Base-by-base conservation (phyloP, 2,329 filamentous ascomycete species). In the Elsinoe arachidis region DNA sequence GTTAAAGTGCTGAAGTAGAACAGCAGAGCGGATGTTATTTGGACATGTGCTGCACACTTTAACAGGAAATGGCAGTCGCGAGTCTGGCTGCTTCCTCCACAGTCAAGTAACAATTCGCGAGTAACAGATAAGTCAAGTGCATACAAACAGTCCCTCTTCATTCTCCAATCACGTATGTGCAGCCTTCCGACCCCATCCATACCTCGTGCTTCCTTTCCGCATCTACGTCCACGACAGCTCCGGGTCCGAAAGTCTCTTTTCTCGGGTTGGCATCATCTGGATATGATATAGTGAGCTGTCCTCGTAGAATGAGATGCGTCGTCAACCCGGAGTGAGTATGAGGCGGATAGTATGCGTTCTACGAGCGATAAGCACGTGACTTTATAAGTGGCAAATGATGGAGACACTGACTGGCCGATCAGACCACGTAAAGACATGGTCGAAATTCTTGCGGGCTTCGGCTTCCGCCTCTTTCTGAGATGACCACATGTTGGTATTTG, bases 341-440 rank as follows among this genome's bases (percentile, higher is more conserved):
- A 12, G 86, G 85, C 39, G 76, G 74, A 67, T 89, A 89, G 69
- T 89, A 75, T 26, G 80, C 77, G 67, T 87, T 84, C 61, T 84
- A 87, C 68, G n/a, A 17, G 35, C 33, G 23, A 15, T 56, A 23
- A 59, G 57, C 41, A 52, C 47, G 41, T 51, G 19, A 56, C 49
- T 43, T 53, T 58, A 38, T 53, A 54, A 59, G 57, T 23, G 56
- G 49, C 34, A 43, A 58, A 39, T 12, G 5, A 26, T 4, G 21
- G 26, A 14, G 55, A 33, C 21, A 34, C 58, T 68, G 78, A 88
- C 85, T 84, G 81, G 19, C 76, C 73, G 26, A 69, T 89, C 86
- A 6, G 79, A 83, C 85, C 86, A 89, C 2, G 84, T 88, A 62
- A 87, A 87, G 65, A 87, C 84, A 52, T 83, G 76, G 2, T 68